phyloP scores from a whole-genome alignment of 2,329 filamentous ascomycete genomes.

The Colletotrichum spinosum region DNA sequence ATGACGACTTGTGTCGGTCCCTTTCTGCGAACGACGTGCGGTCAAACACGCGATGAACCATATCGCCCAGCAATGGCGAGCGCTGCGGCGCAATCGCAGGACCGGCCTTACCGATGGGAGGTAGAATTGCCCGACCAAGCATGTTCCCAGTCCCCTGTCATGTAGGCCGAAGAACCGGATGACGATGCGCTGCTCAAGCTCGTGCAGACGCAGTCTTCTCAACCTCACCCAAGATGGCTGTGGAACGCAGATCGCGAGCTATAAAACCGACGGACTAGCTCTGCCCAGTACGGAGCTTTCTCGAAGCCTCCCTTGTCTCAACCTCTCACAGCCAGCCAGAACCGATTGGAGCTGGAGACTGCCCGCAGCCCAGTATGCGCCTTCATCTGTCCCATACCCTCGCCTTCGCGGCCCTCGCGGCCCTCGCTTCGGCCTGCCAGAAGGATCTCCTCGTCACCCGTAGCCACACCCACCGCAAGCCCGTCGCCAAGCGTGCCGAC shows the following conservation, averaged over 20 bases:
- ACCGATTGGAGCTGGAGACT: neutral
- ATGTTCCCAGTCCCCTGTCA: neutral
- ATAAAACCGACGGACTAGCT: conserved; percentile 7
- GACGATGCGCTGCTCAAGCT: neutral
- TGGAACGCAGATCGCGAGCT: conserved; percentile 10
- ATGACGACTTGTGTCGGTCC: conserved; percentile 10
- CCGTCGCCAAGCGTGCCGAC: conserved; percentile 45
- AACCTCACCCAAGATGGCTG: neutral
- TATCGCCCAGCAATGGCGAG: neutral
- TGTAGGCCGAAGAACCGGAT: neutral
- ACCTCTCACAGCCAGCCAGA: neutral
- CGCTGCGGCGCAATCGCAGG: conserved; percentile 15
- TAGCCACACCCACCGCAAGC: conserved; percentile 48
- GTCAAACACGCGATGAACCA: neutral
- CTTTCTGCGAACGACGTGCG: neutral
- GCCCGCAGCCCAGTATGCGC: conserved; percentile 13
- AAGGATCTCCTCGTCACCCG: conserved; percentile 43
- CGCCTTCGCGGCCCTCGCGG: conserved; percentile 39
- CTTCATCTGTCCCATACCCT: conserved; percentile 29
- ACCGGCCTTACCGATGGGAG: neutral
- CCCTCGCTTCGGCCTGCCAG: conserved; percentile 44
- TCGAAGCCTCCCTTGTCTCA: neutral
- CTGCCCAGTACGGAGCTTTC: neutral
- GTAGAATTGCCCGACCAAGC: neutral
- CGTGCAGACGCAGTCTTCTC: neutral